phyloP scores from a whole-genome alignment of 1,284 basidiomycete genomes.

The Ceratobasidium sp. region DNA sequence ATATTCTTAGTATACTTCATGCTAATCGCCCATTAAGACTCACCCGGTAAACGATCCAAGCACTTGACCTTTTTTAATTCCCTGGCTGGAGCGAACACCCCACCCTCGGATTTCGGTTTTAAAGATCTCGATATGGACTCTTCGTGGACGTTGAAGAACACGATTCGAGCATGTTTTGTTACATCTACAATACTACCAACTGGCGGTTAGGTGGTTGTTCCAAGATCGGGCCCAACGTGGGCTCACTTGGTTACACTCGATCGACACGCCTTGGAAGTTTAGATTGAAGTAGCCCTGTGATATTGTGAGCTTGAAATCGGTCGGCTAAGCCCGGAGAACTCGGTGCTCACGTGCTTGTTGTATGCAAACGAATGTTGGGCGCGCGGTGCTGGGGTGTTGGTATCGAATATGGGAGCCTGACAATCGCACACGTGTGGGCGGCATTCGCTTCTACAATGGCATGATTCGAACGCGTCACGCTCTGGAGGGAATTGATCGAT shows the following conservation, averaged over 20 bases:
- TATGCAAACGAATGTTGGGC: constrained; percentile 36
- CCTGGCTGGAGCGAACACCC: constrained; percentile 25
- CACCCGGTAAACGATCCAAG: constrained; percentile 39
- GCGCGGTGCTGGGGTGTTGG: constrained; percentile 4
- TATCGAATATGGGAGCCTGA: constrained; percentile 12
- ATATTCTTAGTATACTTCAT: background rate
- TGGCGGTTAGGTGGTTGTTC: background rate
- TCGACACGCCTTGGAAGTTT: constrained; percentile 26
- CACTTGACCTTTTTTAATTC: constrained; percentile 34
- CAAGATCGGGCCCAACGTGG: background rate
- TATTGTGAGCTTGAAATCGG: background rate
- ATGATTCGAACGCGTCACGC: background rate
- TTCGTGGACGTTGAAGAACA: constrained; percentile 34
- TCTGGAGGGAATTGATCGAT: background rate
- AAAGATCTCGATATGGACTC: constrained; percentile 37
- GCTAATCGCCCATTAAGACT: background rate
- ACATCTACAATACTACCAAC: constrained; percentile 36
- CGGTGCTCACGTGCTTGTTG: constrained; percentile 1
- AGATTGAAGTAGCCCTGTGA: constrained; percentile 34
- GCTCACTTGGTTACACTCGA: constrained; percentile 38
- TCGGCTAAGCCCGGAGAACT: background rate
- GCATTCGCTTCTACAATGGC: constrained; percentile 10
- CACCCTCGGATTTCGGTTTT: constrained; percentile 36
- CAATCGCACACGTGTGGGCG: constrained; percentile 24
- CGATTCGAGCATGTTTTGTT: constrained; percentile 34